Evolutionary conservation across 106 monocot genomes (phyloP).

Genomic region (Alisma plantagoaquatica): DNA sequence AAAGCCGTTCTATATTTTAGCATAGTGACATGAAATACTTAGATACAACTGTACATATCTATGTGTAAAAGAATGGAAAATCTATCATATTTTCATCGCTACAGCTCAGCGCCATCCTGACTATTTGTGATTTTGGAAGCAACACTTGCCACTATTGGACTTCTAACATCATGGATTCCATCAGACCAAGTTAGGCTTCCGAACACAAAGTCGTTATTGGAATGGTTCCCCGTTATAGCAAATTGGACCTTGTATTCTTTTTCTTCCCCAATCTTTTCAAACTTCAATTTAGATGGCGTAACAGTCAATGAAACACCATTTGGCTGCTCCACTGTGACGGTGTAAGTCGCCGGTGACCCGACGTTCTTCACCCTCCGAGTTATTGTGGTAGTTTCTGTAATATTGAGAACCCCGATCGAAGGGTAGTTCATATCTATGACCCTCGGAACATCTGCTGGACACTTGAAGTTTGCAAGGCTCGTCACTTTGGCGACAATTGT

Average conservation of each 20-base stretch:
- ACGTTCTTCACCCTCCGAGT: conserved; percentile 43
- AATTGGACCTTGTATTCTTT: conserved; percentile 24
- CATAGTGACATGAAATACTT: no score
- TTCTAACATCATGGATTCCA: background rate
- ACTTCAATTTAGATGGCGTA: conserved; percentile 14
- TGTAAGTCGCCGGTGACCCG: conserved; percentile 32
- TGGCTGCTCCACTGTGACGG: conserved; percentile 5
- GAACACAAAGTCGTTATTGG: background rate
- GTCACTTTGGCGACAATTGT: conserved; percentile 15
- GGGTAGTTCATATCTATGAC: conserved; percentile 1
- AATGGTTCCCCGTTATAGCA: background rate
- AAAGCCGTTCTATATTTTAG: no score
- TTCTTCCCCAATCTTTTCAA: conserved; percentile 19
- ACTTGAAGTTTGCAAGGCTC: background rate
- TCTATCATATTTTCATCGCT: no score
- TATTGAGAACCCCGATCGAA: background rate
- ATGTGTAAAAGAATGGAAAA: no score
- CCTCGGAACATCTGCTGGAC: background rate
- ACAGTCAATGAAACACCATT: conserved; percentile 23
- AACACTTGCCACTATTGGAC: background rate
- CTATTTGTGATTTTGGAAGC: no score
- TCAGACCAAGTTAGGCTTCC: background rate
- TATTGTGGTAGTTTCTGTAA: conserved; percentile 7
- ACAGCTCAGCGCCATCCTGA: no score
- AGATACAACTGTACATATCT: no score